Conservation (phyloP, 2,329 filamentous ascomycete genomes). For the Cadophora sp. region DNA sequence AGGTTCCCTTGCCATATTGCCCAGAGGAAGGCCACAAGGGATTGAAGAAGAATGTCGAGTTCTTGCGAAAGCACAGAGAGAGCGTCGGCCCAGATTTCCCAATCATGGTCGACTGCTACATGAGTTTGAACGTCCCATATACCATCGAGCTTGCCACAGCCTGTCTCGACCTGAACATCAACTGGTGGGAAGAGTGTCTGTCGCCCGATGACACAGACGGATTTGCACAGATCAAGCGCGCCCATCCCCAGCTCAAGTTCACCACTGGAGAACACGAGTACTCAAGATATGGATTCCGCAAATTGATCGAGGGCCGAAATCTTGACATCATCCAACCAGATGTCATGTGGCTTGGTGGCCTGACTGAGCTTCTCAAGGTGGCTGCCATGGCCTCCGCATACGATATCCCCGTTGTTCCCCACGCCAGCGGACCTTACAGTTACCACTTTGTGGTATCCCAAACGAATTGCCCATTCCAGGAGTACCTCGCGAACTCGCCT, state of each 20-base stretch:
- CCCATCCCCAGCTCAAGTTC: slow-evolving; percentile 90
- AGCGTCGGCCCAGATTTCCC: slow-evolving; percentile 89
- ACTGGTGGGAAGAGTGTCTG: slow-evolving; percentile 97
- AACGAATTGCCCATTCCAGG: slow-evolving; percentile 92
- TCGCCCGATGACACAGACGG: slow-evolving; percentile 92
- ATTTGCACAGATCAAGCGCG: slow-evolving; percentile 87
- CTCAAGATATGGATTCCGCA: slow-evolving; percentile 92
- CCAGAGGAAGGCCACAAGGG: slow-evolving; percentile 85
- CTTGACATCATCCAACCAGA: slow-evolving; percentile 95
- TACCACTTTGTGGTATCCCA: slow-evolving; percentile 97
- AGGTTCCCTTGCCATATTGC: slow-evolving; percentile 88
- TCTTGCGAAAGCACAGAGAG: slow-evolving; percentile 83
- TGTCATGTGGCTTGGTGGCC: slow-evolving; percentile 95
- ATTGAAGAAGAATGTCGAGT: slow-evolving; percentile 88
- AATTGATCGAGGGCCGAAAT: slow-evolving; percentile 89
- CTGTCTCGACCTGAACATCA: slow-evolving; percentile 83
- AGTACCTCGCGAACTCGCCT: slow-evolving; percentile 92
- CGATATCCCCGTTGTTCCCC: slow-evolving; percentile 93
- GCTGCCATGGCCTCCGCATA: slow-evolving; percentile 90
- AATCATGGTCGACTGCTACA: slow-evolving; percentile 96
- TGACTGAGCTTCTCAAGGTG: slow-evolving; percentile 92
- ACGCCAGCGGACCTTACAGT: slow-evolving; percentile 91
- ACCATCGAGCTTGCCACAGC: slow-evolving; percentile 90
- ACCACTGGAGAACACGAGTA: slow-evolving; percentile 97
- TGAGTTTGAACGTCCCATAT: slow-evolving; percentile 92